phyloP scores from a whole-genome alignment of 1,284 basidiomycete genomes.

The Boletus mariae region DNA sequence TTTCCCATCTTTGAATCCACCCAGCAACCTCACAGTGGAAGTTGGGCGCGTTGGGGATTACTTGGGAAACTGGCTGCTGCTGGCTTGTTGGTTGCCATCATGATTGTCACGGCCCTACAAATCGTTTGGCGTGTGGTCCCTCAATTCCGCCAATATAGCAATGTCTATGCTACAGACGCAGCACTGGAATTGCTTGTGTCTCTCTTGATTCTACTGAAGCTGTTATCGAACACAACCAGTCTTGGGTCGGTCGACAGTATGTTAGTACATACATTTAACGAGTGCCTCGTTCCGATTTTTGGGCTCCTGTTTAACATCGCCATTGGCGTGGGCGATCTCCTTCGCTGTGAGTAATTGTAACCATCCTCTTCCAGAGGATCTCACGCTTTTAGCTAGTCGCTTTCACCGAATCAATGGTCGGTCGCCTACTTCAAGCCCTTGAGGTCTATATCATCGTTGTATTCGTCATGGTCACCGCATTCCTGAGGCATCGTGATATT shows the following conservation, averaged over 20 bases:
- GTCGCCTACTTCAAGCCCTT: slow-evolving; percentile 66
- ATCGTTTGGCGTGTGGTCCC: slow-evolving; percentile 58
- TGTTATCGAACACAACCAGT: slow-evolving; percentile 53
- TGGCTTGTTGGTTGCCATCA: slow-evolving; percentile 41
- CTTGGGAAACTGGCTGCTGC: slow-evolving; percentile 52
- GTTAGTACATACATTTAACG: slow-evolving; percentile 37
- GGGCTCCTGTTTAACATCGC: slow-evolving; percentile 52
- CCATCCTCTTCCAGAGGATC: slow-evolving; percentile 2
- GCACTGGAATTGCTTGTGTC: slow-evolving; percentile 57
- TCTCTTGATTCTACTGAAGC: slow-evolving; percentile 57
- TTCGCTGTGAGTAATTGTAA: slow-evolving; percentile 48
- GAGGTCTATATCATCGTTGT: slow-evolving; percentile 64
- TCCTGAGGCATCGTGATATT: slow-evolving; percentile 33
- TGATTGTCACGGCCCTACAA: slow-evolving; percentile 53
- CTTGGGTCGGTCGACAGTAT: slow-evolving; percentile 34
- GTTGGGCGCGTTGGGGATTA: slow-evolving; percentile 62
- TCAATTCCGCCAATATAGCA: slow-evolving; percentile 41
- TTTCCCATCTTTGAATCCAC: slow-evolving; percentile 20
- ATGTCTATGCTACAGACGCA: slow-evolving; percentile 55
- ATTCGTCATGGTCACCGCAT: slow-evolving; percentile 50
- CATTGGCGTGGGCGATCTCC: slow-evolving; percentile 54
- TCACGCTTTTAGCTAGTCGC: slow-evolving; percentile 41
- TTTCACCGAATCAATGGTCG: slow-evolving; percentile 66
- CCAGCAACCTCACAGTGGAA: slow-evolving; percentile 46
- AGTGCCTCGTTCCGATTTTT: slow-evolving; percentile 50